Evolutionary conservation across 257 asterid species (phyloP), one percentile per base, ranked within the genome.

Genomic region (Fraxinus excelsior): DNA sequence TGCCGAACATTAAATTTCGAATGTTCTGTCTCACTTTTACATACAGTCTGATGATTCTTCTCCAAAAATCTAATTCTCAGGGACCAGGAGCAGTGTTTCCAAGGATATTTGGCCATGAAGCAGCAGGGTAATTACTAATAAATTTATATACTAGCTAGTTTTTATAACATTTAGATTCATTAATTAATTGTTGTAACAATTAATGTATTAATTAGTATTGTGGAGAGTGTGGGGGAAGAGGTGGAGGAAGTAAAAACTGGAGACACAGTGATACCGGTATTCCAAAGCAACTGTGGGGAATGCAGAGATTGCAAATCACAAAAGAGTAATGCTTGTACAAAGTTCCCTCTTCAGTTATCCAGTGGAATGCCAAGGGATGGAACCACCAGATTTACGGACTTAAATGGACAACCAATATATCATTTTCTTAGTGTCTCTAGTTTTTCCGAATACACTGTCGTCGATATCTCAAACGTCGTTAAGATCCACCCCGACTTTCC

Each of bases 31-130:
- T 12, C 18, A 12, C 4, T 42, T 42, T 42, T 42, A 42, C 51
- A 42, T 12, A 42, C 51, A 11, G 53, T 37, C 37, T 38, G 32
- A 42, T 65, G 40, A 46, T 65, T 42, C 9, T 16, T 23, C 13
- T 49, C 66, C 35, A 28, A 72, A 46, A 42, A 3, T 6, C 51
- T 18, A 56, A 19, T 77, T 28, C 3, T 16, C 76, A 86, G 90
- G 90, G 79, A 44, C 82, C 80, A 21, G 21, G 3, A 44, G 58
- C 76, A 5, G 72, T 70, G 23, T 82, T 86, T 40, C 88, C 90
- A 71, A 82, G 87, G 49, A 86, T 86, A 28, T 81, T 86, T 1
- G 88, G 88, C 46, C 90, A 86, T 28, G 88, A 86, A 80, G 88
- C 87, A 35, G 82, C 83, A 29, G 90, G 88, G 85, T 86, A 82